Conservation (phyloP, 352 stramenopile species). For the Globisporangium nagaii region DNA sequence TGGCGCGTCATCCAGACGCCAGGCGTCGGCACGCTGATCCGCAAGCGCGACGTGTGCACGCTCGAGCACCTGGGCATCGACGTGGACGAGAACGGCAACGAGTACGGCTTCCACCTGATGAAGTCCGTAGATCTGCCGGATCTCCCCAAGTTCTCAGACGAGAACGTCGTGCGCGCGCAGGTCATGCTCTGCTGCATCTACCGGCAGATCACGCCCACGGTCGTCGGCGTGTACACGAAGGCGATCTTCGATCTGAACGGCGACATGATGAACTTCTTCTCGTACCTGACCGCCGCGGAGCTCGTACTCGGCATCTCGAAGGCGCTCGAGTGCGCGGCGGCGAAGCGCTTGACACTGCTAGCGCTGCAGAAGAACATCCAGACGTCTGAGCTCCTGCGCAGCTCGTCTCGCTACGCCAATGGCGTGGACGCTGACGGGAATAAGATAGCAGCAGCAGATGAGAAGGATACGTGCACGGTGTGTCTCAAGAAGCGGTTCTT, state of each 20-base stretch:
- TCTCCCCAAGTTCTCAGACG: neutral
- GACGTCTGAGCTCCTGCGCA: neutral
- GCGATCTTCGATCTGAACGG: constrained; percentile 10
- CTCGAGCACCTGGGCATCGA: constrained; percentile 42
- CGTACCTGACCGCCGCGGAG: constrained; percentile 4
- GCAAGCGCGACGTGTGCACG: constrained; percentile 36
- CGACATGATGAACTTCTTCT: constrained; percentile 7
- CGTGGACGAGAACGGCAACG: constrained; percentile 21
- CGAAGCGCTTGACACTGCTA: constrained; percentile 12
- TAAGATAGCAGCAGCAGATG: neutral
- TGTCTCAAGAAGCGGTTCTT: constrained; percentile 7
- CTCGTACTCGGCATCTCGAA: constrained; percentile 12
- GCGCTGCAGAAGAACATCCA: neutral
- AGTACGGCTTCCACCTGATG: constrained; percentile 25
- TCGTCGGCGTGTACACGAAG: constrained; percentile 5
- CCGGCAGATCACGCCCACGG: constrained; percentile 5
- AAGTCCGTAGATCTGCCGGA: constrained; percentile 7
- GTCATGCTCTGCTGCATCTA: constrained; percentile 11
- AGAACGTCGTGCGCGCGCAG: constrained; percentile 5
- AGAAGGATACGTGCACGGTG: constrained; percentile 1
- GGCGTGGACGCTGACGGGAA: neutral
- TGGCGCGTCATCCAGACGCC: constrained; percentile 29
- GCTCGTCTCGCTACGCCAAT: neutral
- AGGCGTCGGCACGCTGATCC: constrained; percentile 20
- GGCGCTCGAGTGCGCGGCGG: constrained; percentile 8